A percentile compares a stretch with the other conserved stretches of the same genome.
phyloP scores from a whole-genome alignment of 495 filamentous ascomycete genomes.

The Penicillium ochrochloron region DNA sequence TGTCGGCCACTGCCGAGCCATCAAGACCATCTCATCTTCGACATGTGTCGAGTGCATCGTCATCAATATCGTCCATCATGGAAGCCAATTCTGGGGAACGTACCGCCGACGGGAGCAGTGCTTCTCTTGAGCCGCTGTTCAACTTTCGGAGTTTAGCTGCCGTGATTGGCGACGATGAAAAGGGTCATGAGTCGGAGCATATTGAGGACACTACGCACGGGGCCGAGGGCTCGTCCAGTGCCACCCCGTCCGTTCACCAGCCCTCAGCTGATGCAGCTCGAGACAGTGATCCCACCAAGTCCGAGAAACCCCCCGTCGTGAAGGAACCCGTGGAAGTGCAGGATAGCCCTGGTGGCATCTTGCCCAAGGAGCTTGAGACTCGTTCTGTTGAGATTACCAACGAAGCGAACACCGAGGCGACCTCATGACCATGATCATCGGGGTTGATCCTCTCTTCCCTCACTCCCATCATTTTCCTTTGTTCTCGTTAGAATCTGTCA shows the following conservation, averaged over 20 bases:
- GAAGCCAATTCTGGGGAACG: constrained; percentile 64
- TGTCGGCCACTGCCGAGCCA: constrained; percentile 39
- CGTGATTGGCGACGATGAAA: constrained; percentile 77
- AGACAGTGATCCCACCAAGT: neutral
- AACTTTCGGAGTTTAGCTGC: constrained; percentile 89
- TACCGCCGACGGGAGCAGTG: constrained; percentile 53
- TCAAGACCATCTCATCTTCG: constrained; percentile 69
- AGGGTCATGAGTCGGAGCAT: constrained; percentile 50
- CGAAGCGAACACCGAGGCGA: constrained; percentile 34
- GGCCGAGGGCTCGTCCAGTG: constrained; percentile 36
- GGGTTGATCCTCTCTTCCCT: neutral
- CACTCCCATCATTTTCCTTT: constrained; percentile 13
- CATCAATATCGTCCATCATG: constrained; percentile 72
- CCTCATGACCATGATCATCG: constrained; percentile 28
- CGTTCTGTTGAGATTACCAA: constrained; percentile 45
- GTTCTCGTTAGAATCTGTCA: constrained; percentile 4
- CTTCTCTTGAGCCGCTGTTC: constrained; percentile 77
- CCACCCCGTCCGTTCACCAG: constrained; percentile 28
- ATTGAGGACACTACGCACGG: constrained; percentile 38
- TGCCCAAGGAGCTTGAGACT: constrained; percentile 46
- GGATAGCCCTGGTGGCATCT: constrained; percentile 20
- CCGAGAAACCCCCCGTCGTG: neutral
- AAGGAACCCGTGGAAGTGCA: constrained; percentile 22
- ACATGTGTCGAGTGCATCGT: constrained; percentile 82
- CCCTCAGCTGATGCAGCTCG: constrained; percentile 6